Conservation (phyloP, 495 filamentous ascomycete genomes). For the Lophiotrema nucula region DNA sequence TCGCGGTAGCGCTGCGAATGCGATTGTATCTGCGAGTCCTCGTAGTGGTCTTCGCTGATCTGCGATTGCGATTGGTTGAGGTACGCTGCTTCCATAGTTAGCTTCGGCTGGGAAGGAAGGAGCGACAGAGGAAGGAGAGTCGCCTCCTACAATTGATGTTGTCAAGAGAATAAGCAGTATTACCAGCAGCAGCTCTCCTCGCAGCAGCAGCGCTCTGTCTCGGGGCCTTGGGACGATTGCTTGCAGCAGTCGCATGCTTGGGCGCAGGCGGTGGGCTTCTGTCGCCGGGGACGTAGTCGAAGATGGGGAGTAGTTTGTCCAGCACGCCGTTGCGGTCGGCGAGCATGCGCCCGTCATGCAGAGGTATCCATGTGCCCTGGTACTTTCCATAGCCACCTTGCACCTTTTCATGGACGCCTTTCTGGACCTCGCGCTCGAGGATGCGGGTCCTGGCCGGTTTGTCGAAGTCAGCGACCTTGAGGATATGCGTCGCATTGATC, state of each 20-base stretch:
- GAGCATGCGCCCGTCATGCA: constrained; percentile 74
- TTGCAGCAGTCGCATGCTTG: constrained; percentile 73
- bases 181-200: constrained; percentile 26
- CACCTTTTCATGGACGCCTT: constrained; percentile 93
- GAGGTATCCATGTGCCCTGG: constrained; percentile 96
- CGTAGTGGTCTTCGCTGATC: constrained; percentile 56
- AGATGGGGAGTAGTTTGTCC: constrained; percentile 77
- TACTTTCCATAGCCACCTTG: constrained; percentile 99
- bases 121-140: constrained; percentile 1
- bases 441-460: constrained; percentile 94
- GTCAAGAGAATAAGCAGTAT: constrained; percentile 23
- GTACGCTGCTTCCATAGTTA: constrained; percentile 5
- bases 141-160: constrained; percentile 20
- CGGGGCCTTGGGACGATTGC: constrained; percentile 67
- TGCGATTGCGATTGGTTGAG: constrained; percentile 36
- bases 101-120: neutral
- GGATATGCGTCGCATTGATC: constrained; percentile 94
- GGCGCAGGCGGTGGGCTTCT: constrained; percentile 90
- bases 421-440: constrained; percentile 94
- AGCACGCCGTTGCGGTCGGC: constrained; percentile 83
- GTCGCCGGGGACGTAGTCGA: constrained; percentile 82
- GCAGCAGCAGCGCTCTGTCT: constrained; percentile 33
- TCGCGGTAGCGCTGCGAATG: constrained; percentile 71
- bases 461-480: constrained; percentile 80
- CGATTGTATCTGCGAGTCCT: constrained; percentile 41